Evolutionary conservation across 768 basidiomycete genomes (phyloP).

Genomic region (Sporobolomyces phaffii): DNA sequence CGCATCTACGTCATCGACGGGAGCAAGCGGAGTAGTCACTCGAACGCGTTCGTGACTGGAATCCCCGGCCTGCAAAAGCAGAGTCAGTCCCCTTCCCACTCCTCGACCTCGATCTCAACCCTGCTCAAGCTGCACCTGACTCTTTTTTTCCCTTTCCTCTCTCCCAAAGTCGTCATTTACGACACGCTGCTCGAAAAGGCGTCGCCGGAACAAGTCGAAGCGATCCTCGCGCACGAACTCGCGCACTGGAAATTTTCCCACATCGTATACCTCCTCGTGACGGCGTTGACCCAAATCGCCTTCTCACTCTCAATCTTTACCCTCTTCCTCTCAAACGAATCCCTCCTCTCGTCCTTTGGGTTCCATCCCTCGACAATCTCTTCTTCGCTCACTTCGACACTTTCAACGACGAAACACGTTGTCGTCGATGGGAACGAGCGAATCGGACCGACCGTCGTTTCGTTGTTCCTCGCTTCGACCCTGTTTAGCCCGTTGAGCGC

Average conservation of each 20-base stretch:
- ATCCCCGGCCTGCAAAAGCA: constrained; percentile 42
- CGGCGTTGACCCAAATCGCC: constrained; percentile 21
- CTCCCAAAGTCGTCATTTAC: constrained; percentile 70
- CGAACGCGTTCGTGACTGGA: constrained; percentile 55
- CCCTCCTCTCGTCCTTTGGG: constrained; percentile 71
- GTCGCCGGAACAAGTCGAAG: constrained; percentile 86
- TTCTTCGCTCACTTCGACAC: constrained; percentile 46
- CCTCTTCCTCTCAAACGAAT: constrained; percentile 76
- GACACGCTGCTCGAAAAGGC: constrained; percentile 92
- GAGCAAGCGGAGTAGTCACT: constrained; percentile 88
- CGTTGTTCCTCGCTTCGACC: constrained; percentile 86
- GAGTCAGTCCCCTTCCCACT: constrained; percentile 51
- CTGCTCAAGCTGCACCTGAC: neutral
- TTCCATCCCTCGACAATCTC: constrained; percentile 64
- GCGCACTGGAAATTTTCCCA: constrained; percentile 90
- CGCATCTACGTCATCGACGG: constrained; percentile 96
- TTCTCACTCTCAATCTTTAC: constrained; percentile 66
- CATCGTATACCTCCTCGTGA: constrained; percentile 40
- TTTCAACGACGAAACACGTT: too few relatives aligned
- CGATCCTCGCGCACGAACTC: constrained; percentile 53
- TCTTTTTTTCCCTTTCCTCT: too few relatives aligned
- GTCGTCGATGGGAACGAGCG: too few relatives aligned
- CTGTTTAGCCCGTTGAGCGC: constrained; percentile 73
- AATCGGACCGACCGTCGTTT: constrained; percentile 56
- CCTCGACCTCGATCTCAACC: neutral